phyloP scores from a whole-genome alignment of 2,329 filamentous ascomycete genomes.

The Epichloe baconii region DNA sequence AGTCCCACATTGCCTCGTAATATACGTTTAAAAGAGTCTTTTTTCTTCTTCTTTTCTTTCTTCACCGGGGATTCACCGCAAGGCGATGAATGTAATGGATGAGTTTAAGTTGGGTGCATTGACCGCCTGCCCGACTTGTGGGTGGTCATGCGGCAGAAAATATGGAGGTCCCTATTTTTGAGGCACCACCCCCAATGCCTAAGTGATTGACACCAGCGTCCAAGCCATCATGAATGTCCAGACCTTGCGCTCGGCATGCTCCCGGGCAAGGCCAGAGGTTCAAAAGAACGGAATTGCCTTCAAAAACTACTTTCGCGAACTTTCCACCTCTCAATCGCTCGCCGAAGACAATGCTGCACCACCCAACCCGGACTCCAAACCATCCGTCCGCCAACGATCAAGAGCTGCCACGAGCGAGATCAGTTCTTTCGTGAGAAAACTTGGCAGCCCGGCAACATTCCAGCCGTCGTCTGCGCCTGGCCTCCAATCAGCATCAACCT shows the following conservation, averaged over 20 bases:
- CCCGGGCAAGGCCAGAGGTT: conserved; percentile 22
- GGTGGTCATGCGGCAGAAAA: not conserved
- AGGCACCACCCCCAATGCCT: not conserved
- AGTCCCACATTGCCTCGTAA: not conserved
- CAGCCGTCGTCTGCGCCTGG: conserved; percentile 1
- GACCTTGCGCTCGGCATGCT: conserved; percentile 24
- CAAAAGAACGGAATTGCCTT: conserved; percentile 18
- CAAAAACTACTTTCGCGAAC: conserved; percentile 14
- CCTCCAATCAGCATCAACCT: not conserved
- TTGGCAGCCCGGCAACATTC: conserved; percentile 2
- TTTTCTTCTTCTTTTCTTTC: not conserved
- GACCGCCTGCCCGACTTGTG: not conserved
- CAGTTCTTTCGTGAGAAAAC: conserved; percentile 16
- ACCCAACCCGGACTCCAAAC: conserved; percentile 9
- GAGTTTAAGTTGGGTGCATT: not conserved
- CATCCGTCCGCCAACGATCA: conserved; percentile 17
- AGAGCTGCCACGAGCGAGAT: conserved; percentile 23
- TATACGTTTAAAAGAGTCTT: not conserved
- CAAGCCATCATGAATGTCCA: conserved; percentile 23
- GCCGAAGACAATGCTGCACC: conserved; percentile 15
- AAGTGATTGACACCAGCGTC: not conserved
- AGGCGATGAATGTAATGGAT: not conserved
- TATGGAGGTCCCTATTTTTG: not conserved
- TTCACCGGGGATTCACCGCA: not conserved
- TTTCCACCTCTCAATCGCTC: conserved; percentile 25